Conservation (phyloP, 345 rosid species). For the Turnera subulata region DNA sequence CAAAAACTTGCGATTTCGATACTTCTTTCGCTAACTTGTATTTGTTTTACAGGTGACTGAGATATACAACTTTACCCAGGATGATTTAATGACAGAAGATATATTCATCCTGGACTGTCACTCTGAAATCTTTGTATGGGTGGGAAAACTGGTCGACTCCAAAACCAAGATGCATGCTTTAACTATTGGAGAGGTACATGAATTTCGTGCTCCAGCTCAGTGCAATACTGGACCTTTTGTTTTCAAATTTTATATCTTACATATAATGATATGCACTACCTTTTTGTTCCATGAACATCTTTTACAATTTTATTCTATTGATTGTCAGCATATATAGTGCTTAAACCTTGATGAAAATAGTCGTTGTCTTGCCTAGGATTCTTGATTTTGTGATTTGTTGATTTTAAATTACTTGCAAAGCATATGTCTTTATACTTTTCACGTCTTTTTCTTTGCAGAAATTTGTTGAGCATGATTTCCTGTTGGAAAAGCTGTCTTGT, state of each 20-base stretch:
- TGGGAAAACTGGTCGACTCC: slow-evolving; percentile 83
- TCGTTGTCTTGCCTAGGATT: too few relatives aligned
- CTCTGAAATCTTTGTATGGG: slow-evolving; percentile 87
- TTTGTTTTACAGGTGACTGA: slow-evolving; percentile 65
- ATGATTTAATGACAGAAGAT: slow-evolving; percentile 99
- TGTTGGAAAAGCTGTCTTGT: slow-evolving; percentile 58
- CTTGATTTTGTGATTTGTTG: too few relatives aligned
- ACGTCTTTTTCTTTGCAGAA: slow-evolving; percentile 24
- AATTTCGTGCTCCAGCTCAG: background rate
- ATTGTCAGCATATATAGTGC: too few relatives aligned
- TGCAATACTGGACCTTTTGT: background rate
- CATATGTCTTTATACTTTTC: too few relatives aligned
- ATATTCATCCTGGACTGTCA: slow-evolving; percentile 88
- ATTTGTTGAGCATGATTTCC: slow-evolving; percentile 74
- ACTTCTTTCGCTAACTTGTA: background rate
- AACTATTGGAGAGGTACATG: slow-evolving; percentile 74
- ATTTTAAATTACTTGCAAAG: too few relatives aligned
- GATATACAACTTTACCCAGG: slow-evolving; percentile 84
- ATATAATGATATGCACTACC: too few relatives aligned
- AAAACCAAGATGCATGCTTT: slow-evolving; percentile 64
- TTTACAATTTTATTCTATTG: too few relatives aligned
- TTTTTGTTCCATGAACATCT: too few relatives aligned
- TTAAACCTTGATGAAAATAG: too few relatives aligned
- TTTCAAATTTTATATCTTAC: too few relatives aligned
- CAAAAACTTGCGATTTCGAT: too few relatives aligned